phyloP scores from a whole-genome alignment of 1,139 yeast genomes.

The Yarrowia galli region DNA sequence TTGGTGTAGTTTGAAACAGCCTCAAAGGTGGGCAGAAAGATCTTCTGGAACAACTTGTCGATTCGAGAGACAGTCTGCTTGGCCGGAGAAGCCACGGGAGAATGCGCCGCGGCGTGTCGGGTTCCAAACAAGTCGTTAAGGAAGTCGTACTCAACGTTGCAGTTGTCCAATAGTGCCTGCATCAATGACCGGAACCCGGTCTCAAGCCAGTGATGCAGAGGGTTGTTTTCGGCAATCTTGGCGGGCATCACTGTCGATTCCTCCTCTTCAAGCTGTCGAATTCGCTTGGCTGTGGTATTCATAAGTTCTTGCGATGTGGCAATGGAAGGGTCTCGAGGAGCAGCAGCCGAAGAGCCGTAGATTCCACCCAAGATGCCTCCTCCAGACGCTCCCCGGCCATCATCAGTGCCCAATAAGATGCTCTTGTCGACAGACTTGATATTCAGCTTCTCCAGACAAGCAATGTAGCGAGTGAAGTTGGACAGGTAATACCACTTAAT shows the following conservation, averaged over 20 bases:
- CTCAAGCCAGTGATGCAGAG: conserved; percentile 72
- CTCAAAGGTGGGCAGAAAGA: conserved; percentile 61
- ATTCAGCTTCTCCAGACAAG: conserved; percentile 72
- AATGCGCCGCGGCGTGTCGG: background rate
- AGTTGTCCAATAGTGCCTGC: conserved; percentile 76
- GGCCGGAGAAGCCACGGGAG: conserved; percentile 18
- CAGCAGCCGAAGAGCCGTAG: conserved; percentile 32
- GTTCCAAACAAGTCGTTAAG: conserved; percentile 70
- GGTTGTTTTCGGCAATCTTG: conserved; percentile 82
- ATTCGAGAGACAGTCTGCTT: conserved; percentile 53
- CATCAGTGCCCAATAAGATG: conserved; percentile 58
- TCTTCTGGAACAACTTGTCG: conserved; percentile 56
- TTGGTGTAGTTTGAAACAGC: conserved; percentile 59
- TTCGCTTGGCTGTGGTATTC: conserved; percentile 32
- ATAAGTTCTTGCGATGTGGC: conserved; percentile 47
- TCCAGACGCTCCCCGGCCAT: conserved; percentile 20
- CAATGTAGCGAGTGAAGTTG: conserved; percentile 78
- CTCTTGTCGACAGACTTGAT: conserved; percentile 61
- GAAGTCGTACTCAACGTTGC: conserved; percentile 78
- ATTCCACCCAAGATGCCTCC: conserved; percentile 23
- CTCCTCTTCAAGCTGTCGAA: conserved; percentile 45
- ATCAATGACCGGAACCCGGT: conserved; percentile 76
- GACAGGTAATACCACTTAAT: conserved; percentile 92
- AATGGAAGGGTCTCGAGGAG: conserved; percentile 59
- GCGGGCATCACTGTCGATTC: conserved; percentile 77